phyloP scores from a whole-genome alignment of 2,329 filamentous ascomycete species.

The Trichoderma sp. region DNA sequence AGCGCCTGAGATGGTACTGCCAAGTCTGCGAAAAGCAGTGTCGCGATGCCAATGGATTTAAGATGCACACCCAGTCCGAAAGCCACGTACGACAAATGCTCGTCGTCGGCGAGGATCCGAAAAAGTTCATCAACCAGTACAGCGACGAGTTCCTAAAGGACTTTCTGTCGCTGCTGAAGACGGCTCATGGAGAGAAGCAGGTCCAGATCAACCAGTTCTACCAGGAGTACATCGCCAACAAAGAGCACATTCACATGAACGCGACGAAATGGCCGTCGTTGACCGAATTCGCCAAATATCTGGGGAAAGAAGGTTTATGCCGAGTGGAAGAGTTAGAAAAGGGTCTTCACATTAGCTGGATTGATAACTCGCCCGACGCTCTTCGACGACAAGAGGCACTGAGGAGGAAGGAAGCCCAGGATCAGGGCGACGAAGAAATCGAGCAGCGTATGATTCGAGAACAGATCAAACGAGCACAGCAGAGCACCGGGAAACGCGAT shows the following conservation, averaged over 20 bases:
- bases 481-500: slow-evolving; percentile 42
- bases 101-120: slow-evolving; percentile 80
- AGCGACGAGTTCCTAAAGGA: slow-evolving; percentile 77
- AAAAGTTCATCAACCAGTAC: slow-evolving; percentile 79
- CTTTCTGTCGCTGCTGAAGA: slow-evolving; percentile 73
- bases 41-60: slow-evolving; percentile 86
- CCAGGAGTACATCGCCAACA: slow-evolving; percentile 85
- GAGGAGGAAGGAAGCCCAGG: slow-evolving; percentile 77
- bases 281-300: slow-evolving; percentile 83
- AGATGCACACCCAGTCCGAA: slow-evolving; percentile 82
- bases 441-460: slow-evolving; percentile 80
- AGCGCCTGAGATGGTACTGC: slow-evolving; percentile 89
- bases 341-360: slow-evolving; percentile 82
- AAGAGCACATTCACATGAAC: slow-evolving; percentile 91
- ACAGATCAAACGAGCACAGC: slow-evolving; percentile 75
- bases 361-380: slow-evolving; percentile 87
- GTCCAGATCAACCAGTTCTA: slow-evolving; percentile 92
- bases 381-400: slow-evolving; percentile 77
- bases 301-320: slow-evolving; percentile 84
- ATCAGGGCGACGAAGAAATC: slow-evolving; percentile 85
- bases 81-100: slow-evolving; percentile 87
- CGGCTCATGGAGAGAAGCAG: slow-evolving; percentile 85
- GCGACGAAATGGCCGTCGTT: slow-evolving; percentile 83
- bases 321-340: slow-evolving; percentile 86
- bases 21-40: slow-evolving; percentile 65